A percentile compares a stretch with the other conserved stretches of the same genome.
phyloP scores from a whole-genome alignment of 306 rosid genomes.

The Ceratonia siliqua region DNA sequence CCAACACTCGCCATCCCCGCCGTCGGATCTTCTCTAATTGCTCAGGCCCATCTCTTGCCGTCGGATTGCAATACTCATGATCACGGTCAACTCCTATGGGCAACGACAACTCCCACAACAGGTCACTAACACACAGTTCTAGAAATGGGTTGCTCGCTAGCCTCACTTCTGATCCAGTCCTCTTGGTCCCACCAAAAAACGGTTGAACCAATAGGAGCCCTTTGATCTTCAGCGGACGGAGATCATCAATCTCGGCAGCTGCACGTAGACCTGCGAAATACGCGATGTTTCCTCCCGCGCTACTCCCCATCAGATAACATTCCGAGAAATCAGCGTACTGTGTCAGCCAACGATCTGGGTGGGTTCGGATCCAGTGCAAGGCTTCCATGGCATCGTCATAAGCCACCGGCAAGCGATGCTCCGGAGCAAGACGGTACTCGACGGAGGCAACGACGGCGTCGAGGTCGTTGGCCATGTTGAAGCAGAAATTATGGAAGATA shows the following conservation, averaged over 20 bases:
- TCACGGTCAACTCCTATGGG: conserved; percentile 56
- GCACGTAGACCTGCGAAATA: conserved; percentile 35
- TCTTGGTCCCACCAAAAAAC: conserved; percentile 46
- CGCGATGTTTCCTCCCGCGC: conserved; percentile 43
- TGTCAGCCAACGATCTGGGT: conserved; percentile 28
- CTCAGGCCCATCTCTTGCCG: conserved; percentile 29
- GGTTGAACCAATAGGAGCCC: conserved; percentile 57
- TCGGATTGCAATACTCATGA: conserved; percentile 55
- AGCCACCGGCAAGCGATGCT: conserved; percentile 37
- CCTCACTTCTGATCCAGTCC: conserved; percentile 43
- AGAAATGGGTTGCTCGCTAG: conserved; percentile 15
- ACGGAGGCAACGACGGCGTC: conserved; percentile 30
- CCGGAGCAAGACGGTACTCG: conserved; percentile 38
- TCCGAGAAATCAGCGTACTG: conserved; percentile 30
- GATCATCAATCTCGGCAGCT: not conserved
- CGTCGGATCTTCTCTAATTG: conserved; percentile 24
- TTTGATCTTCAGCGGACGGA: conserved; percentile 35
- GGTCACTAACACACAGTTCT: conserved; percentile 35
- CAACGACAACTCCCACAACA: conserved; percentile 53
- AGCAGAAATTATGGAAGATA: not conserved
- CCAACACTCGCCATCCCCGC: conserved; percentile 46
- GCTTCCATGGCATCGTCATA: conserved; percentile 43
- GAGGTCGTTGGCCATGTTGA: conserved; percentile 10
- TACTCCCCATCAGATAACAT: conserved; percentile 44
- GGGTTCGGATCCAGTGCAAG: conserved; percentile 33